A percentile compares a stretch with the other conserved stretches of the same genome.
phyloP scores from a whole-genome alignment of 2,329 filamentous ascomycete genomes.

The Coniochaeta hoffmannii region DNA sequence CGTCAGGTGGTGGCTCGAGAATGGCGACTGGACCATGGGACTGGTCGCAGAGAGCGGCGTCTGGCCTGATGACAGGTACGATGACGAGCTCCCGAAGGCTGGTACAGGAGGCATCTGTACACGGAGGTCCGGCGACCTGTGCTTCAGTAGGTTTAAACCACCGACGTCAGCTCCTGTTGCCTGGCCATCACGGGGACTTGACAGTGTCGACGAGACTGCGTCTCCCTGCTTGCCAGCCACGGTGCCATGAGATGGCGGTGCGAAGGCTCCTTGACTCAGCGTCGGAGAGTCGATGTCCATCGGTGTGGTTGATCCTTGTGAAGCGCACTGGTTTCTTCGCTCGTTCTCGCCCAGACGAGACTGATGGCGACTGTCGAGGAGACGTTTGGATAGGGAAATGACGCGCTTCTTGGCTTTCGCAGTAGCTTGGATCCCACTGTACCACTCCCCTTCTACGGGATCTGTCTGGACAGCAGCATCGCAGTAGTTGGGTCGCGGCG shows the following conservation, averaged over 20 bases:
- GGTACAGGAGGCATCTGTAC: slow-evolving; percentile 53
- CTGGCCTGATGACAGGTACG: slow-evolving; percentile 25
- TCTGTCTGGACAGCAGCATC: slow-evolving; percentile 49
- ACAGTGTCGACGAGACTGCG: neutral
- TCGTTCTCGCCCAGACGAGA: slow-evolving; percentile 32
- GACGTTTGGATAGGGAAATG: slow-evolving; percentile 44
- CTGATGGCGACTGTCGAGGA: slow-evolving; percentile 41
- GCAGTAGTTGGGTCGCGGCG: slow-evolving; percentile 35
- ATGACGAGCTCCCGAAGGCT: slow-evolving; percentile 33
- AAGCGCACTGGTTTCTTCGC: slow-evolving; percentile 21
- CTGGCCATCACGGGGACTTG: slow-evolving; percentile 1
- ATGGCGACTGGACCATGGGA: slow-evolving; percentile 42
- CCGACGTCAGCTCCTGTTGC: neutral
- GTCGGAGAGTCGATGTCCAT: slow-evolving; percentile 33
- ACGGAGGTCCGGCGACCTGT: slow-evolving; percentile 36
- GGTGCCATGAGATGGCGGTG: neutral
- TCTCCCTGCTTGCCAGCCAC: neutral
- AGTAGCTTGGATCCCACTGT: slow-evolving; percentile 28
- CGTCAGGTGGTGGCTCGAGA: slow-evolving; percentile 29
- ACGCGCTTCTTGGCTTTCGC: slow-evolving; percentile 38
- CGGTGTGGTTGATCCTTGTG: slow-evolving; percentile 15
- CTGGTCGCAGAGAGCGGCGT: slow-evolving; percentile 41
- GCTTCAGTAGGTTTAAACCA: slow-evolving; percentile 17
- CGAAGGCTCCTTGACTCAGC: neutral
- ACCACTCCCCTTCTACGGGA: slow-evolving; percentile 45